A percentile compares a stretch with the other conserved stretches of the same genome.
phyloP scores from a whole-genome alignment of 2,329 filamentous ascomycete species.

The Parastagonospora avenae region DNA sequence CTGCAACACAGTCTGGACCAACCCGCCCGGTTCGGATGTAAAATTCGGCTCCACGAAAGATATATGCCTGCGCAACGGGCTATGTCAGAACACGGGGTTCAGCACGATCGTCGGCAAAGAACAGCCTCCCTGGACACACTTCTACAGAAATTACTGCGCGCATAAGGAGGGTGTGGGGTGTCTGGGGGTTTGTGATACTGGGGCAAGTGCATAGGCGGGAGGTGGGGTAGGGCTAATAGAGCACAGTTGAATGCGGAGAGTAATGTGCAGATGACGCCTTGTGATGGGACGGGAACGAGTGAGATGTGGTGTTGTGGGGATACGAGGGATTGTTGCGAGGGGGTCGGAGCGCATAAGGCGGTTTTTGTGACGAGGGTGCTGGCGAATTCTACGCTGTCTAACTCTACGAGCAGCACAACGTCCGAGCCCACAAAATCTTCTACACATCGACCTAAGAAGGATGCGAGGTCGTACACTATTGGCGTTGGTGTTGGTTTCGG shows the following conservation, averaged over 20 bases:
- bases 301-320: constrained; percentile 16
- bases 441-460: background rate
- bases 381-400: background rate
- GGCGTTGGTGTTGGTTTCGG: constrained; percentile 8
- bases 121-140: constrained; percentile 3
- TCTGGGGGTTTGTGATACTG: constrained; percentile 12
- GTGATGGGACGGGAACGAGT: constrained; percentile 11
- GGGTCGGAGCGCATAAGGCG: background rate
- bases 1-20: constrained; percentile 10
- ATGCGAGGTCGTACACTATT: background rate
- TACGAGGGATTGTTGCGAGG: constrained; percentile 3
- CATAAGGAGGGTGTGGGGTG: constrained; percentile 10
- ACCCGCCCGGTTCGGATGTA: constrained; percentile 7
- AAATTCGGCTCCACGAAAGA: constrained; percentile 8
- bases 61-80: constrained; percentile 18
- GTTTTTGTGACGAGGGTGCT: constrained; percentile 5
- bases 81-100: constrained; percentile 14
- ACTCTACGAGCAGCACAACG: background rate
- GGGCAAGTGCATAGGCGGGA: background rate
- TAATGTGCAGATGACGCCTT: constrained; percentile 12
- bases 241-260: background rate
- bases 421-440: background rate
- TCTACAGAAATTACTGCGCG: constrained; percentile 13
- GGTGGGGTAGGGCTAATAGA: background rate
- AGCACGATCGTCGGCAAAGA: background rate